These are phyloP conservation scores for Coleophoma crateriformis DNA, from an alignment of 2,329 filamentous ascomycete genomes.

Conservation along the genomic window DNA sequence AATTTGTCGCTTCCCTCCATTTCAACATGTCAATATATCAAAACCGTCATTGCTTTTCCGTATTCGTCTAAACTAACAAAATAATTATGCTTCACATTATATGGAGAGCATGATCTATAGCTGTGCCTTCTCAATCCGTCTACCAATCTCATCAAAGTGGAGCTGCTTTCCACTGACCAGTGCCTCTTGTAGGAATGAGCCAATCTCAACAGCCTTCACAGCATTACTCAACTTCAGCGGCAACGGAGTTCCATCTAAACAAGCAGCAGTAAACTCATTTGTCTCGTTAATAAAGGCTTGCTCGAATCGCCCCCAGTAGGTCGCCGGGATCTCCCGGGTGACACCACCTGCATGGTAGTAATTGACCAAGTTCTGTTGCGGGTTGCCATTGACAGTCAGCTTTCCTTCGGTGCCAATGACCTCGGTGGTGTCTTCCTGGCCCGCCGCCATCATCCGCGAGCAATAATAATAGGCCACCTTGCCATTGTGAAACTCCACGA, in stretches of 20 bases:
- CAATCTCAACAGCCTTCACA: constrained; percentile 53
- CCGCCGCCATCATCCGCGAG: constrained; percentile 59
- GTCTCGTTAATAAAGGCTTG: constrained; percentile 57
- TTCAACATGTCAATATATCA: no score
- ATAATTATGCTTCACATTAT: no score
- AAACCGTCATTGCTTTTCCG: no score
- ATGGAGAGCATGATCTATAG: not conserved
- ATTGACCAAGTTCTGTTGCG: constrained; percentile 46
- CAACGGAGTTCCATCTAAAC: constrained; percentile 47
- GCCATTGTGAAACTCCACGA: constrained; percentile 62
- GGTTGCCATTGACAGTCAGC: constrained; percentile 52
- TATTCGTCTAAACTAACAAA: no score
- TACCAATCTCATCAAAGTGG: constrained; percentile 48
- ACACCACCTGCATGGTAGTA: constrained; percentile 47
- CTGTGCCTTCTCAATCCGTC: constrained; percentile 14
- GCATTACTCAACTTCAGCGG: constrained; percentile 51
- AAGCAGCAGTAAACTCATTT: constrained; percentile 54
- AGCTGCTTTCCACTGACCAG: constrained; percentile 49
- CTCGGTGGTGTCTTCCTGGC: constrained; percentile 61
- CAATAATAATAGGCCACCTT: constrained; percentile 60
- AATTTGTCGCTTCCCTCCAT: no score
- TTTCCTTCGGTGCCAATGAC: constrained; percentile 62
- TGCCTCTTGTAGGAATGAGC: constrained; percentile 49
- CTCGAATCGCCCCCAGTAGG: constrained; percentile 58
- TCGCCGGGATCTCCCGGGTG: constrained; percentile 49